Evolutionary conservation across 1,284 basidiomycete species (phyloP).

Genomic region (Ceratobasidium sp.): DNA sequence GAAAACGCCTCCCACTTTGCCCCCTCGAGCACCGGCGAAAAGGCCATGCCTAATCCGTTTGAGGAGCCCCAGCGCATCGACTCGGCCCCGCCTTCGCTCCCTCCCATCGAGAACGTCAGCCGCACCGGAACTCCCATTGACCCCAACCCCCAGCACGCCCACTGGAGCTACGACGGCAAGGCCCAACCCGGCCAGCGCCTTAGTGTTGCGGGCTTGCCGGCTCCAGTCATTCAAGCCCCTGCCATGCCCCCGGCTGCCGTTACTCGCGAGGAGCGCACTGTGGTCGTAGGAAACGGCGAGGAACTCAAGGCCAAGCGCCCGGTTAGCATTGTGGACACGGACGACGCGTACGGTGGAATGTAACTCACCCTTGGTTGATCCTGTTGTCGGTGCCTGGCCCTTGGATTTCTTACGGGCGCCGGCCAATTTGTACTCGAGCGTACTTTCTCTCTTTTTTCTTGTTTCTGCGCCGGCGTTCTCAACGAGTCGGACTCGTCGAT

Average conservation of each 20-base stretch:
- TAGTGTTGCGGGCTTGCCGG: constrained; percentile 19
- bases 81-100: constrained; percentile 25
- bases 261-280: constrained; percentile 22
- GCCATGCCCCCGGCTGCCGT: constrained; percentile 12
- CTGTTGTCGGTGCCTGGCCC: not conserved
- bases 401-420: no score
- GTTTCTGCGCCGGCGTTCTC: no score
- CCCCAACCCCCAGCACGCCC: constrained; percentile 40
- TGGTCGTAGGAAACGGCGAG: constrained; percentile 15
- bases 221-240: not conserved
- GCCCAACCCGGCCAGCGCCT: constrained; percentile 12
- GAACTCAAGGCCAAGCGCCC: constrained; percentile 13
- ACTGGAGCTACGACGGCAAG: constrained; percentile 35
- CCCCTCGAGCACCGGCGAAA: not conserved
- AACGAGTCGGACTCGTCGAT: no score
- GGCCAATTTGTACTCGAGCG: no score
- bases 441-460: no score
- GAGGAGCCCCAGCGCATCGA: constrained; percentile 21
- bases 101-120: constrained; percentile 26
- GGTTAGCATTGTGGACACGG: constrained; percentile 33
- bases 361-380: not conserved
- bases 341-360: constrained; percentile 38
- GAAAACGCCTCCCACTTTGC: not conserved
- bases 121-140: constrained; percentile 40
- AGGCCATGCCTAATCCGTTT: constrained; percentile 29